Conservation (phyloP, 2,329 filamentous ascomycete species). For the Talaromyces sp. region DNA sequence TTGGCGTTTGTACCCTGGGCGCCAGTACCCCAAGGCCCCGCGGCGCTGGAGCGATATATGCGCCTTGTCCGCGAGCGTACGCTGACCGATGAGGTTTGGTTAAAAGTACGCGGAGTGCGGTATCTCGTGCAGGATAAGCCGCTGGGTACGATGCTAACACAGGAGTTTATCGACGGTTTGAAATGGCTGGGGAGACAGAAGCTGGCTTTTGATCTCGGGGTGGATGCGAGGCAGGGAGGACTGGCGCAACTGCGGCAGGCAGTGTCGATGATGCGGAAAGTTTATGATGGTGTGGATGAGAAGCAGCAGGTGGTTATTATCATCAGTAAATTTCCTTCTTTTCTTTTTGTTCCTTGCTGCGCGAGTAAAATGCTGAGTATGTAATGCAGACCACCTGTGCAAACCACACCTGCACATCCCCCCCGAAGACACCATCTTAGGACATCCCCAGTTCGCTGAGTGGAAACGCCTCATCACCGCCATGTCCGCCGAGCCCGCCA, state of each 20-base stretch:
- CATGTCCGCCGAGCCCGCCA: slow-evolving; percentile 58
- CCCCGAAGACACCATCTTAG: slow-evolving; percentile 20
- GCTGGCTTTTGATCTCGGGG: slow-evolving; percentile 73
- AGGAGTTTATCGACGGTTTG: slow-evolving; percentile 60
- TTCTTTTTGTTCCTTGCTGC: neutral
- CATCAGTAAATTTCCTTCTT: slow-evolving; percentile 47
- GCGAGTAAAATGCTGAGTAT: neutral
- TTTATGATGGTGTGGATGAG: slow-evolving; percentile 56
- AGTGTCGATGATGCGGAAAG: slow-evolving; percentile 62
- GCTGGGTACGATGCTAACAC: slow-evolving; percentile 57
- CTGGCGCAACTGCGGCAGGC: slow-evolving; percentile 67
- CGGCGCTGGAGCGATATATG: slow-evolving; percentile 61
- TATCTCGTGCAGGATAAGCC: slow-evolving; percentile 78
- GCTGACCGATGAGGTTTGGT: slow-evolving; percentile 59
- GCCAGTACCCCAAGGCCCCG: slow-evolving; percentile 63
- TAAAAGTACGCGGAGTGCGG: slow-evolving; percentile 69
- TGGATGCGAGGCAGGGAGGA: slow-evolving; percentile 74
- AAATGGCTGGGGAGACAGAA: slow-evolving; percentile 59
- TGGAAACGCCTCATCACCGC: slow-evolving; percentile 66
- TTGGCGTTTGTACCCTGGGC: slow-evolving; percentile 77
- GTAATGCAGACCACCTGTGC: slow-evolving; percentile 69
- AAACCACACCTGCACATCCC: slow-evolving; percentile 69
- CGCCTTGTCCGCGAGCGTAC: slow-evolving; percentile 48
- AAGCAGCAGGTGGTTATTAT: slow-evolving; percentile 63
- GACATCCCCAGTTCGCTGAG: slow-evolving; percentile 55